Evolutionary conservation across 2,329 filamentous ascomycete species (phyloP), one percentile per base, ranked within the genome.

Genomic region (Monosporascus sp.): DNA sequence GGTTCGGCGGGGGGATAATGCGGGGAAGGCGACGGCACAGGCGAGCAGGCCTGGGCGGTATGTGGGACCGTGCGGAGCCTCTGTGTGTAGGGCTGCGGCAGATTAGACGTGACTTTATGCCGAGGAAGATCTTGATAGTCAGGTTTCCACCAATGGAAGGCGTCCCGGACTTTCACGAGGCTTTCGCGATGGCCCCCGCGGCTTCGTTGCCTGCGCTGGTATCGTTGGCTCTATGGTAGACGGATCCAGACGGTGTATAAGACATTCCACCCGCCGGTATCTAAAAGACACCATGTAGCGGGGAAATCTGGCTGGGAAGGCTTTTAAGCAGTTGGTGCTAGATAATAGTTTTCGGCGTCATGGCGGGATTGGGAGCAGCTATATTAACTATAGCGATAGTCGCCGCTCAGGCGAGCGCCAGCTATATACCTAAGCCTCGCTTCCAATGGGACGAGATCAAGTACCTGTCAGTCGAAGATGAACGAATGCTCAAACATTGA

Each of bases 371-470:
- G 14, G 20, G n/a, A 22, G 43, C 43, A 26, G 22, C 14, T 7
- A n/a, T 46, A 26, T 46, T 17, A 17, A n/a, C 43, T 4, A 7
- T 46, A 24, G 24, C 22, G 43, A 16, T 46, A 17, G 24, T 46
- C 22, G 43, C 43, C 8, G 16, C n/a, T 27, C 22, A 3, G 9
- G 24, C 24, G 22, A 46, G 17, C 17, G 49, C 50, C 9, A 34
- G 48, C n/a, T 36, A 7, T 55, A 46, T 46, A 1, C 20, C 44
- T 11, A 52, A 38, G 19, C 49, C 52, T n/a, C 26, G 34, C 17
- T 58, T 66, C 47, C 41, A 58, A 16, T 66, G 61, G 62, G 50
- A 56, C 3, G 57, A 58, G 3, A 64, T 56, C 4, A 58, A 60
- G 38, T 56, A 62, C 34, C 52, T 66, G 63, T 65, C 26, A 59